Evolutionary conservation across 2,329 filamentous ascomycete species (phyloP), one percentile per base, ranked within the genome.

Genomic region (Aspergillus piperis): DNA sequence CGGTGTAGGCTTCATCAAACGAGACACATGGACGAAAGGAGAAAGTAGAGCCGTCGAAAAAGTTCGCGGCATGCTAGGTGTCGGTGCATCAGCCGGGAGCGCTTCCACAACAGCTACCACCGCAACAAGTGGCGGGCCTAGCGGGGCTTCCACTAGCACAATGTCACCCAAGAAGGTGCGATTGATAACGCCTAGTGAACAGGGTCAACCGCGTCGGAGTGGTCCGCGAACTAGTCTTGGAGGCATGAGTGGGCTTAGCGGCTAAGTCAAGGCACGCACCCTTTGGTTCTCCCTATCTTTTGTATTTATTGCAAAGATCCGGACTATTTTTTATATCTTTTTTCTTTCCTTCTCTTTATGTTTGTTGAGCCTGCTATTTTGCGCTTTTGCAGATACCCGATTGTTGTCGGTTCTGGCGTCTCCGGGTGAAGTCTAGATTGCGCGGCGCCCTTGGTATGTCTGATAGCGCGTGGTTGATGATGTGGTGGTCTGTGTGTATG

Each of bases 1-100:
- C 4, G 75, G 73, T 15, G 64, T 68, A 4, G 71, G 71, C 13
- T 71, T 75, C 38, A 77, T 78, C 30, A 81, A 78, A 63, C 72
- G 78, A 57, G 80, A 82, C 62, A 72, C 76, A 3, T 77, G 80
- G 75, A 69, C 72, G 11, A 79, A 75, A 36, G 73, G 74, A 5
- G 77, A 80, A 62, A 81, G 79, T 54, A 78, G 75, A 51, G 79
- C 79, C 13, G 78, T 80, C 21, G 78, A 80, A 60, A 78, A 78
- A 60, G 77, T 78, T 21, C 71, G 79, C 30, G 78, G 76, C 7
- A 78, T 79, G 71, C 66, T 81, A 8, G 73, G 75, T 17, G 70
- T 71, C 59, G 68, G 70, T 25, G 66, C 69, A 19, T 66, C 70
- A 39, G 61, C 65, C 38, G 71, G 68, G 21, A 64, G 62, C 39